Conservation (phyloP, 2,329 filamentous ascomycete genomes). For the Colletotrichum brevisporum region DNA sequence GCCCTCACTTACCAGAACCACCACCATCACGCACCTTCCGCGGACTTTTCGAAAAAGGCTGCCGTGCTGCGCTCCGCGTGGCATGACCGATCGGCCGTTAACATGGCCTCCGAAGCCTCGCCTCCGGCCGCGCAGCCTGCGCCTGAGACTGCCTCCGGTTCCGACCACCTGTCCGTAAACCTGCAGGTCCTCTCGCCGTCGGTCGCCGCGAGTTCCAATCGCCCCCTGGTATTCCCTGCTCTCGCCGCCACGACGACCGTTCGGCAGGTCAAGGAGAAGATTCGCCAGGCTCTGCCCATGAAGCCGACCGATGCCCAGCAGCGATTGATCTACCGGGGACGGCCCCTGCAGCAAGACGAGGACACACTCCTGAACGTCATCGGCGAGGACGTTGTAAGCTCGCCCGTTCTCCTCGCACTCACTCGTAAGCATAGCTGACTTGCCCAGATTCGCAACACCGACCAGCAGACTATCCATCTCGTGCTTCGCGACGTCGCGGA, state of each 20-base stretch:
- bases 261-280: slow-evolving; percentile 70
- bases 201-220: slow-evolving; percentile 60
- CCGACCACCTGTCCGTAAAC: slow-evolving; percentile 61
- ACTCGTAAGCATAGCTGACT: slow-evolving; percentile 21
- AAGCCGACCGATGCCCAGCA: slow-evolving; percentile 69
- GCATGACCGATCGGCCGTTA: slow-evolving; percentile 39
- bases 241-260: slow-evolving; percentile 67
- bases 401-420: slow-evolving; percentile 20
- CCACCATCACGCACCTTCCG: slow-evolving; percentile 7
- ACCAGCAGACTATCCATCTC: slow-evolving; percentile 68
- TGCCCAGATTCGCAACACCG: slow-evolving; percentile 36
- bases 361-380: slow-evolving; percentile 72
- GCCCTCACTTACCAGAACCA: slow-evolving; percentile 10
- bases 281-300: slow-evolving; percentile 65
- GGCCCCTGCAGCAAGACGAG: slow-evolving; percentile 66
- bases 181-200: slow-evolving; percentile 73
- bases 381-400: slow-evolving; percentile 66
- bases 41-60: slow-evolving; percentile 23
- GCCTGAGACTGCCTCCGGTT: slow-evolving; percentile 45
- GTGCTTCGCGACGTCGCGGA: slow-evolving; percentile 61
- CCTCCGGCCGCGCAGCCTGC: slow-evolving; percentile 47
- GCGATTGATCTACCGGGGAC: slow-evolving; percentile 73
- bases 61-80: slow-evolving; percentile 38
- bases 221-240: slow-evolving; percentile 63
- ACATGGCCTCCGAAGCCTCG: slow-evolving; percentile 56